Percentiles rank a stretch among this genome's conserved stretches.
phyloP scores from a whole-genome alignment of 2,329 filamentous ascomycete species.

The Alternaria brassicae region DNA sequence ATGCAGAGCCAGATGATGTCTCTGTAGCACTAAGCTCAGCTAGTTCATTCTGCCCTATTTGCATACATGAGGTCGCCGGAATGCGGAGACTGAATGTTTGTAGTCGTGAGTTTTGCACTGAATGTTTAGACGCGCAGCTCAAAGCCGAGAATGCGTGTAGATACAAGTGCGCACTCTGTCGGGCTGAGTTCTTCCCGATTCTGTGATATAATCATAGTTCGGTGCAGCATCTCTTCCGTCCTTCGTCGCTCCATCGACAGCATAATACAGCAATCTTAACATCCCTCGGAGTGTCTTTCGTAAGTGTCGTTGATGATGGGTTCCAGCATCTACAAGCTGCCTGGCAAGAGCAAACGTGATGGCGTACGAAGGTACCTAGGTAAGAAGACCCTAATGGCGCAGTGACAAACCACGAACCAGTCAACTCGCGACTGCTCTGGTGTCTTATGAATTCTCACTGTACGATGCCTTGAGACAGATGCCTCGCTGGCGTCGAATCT shows the following conservation, averaged over 20 bases:
- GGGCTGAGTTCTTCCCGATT: constrained; percentile 4
- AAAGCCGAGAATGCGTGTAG: background rate
- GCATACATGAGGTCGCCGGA: background rate
- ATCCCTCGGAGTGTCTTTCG: background rate
- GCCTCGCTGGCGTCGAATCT: background rate
- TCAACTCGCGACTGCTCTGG: background rate
- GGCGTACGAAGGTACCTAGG: background rate
- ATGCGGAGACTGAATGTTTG: constrained; percentile 6
- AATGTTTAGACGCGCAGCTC: constrained; percentile 6
- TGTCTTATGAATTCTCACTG: background rate
- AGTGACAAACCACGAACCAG: background rate
- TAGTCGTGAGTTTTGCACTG: background rate
- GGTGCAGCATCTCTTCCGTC: background rate
- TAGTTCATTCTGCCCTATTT: background rate
- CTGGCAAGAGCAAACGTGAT: background rate
- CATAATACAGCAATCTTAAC: background rate
- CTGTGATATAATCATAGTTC: too few relatives aligned
- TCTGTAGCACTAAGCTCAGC: background rate
- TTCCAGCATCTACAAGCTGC: background rate
- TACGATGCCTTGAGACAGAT: background rate
- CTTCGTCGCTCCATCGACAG: background rate
- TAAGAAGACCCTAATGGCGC: background rate
- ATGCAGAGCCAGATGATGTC: background rate
- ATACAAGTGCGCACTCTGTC: constrained; percentile 9
- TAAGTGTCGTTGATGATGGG: background rate